These are phyloP conservation scores for Xylaria sp. DNA, from an alignment of 2,329 filamentous ascomycete species.

Conservation along the genomic window DNA sequence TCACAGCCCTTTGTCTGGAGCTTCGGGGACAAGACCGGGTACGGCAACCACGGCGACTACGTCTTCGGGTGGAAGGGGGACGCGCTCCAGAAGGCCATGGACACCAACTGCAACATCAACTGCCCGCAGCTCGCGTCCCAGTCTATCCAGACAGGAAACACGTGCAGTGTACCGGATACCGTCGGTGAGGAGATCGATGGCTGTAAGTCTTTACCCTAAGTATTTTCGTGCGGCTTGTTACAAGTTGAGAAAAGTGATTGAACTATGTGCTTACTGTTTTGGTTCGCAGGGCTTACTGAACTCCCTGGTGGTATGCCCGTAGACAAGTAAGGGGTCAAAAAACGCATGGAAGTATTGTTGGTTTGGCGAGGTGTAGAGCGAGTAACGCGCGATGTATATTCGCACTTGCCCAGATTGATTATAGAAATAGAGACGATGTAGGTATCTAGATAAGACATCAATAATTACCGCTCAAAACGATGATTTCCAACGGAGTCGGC, in stretches of 20 bases:
- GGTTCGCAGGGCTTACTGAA: slow-evolving; percentile 20
- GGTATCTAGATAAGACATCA: too few relatives aligned
- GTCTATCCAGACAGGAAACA: slow-evolving; percentile 22
- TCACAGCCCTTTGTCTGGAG: slow-evolving; percentile 36
- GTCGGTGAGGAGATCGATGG: slow-evolving; percentile 27
- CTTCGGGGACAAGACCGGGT: slow-evolving; percentile 29
- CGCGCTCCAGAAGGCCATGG: slow-evolving; percentile 28
- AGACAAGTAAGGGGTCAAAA: not conserved
- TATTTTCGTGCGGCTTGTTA: not conserved
- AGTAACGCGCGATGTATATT: too few relatives aligned
- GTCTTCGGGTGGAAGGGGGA: slow-evolving; percentile 31
- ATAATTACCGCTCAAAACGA: too few relatives aligned
- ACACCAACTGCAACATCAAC: slow-evolving; percentile 26
- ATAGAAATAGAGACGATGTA: not conserved
- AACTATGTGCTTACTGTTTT: slow-evolving; percentile 3
- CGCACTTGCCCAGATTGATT: not conserved
- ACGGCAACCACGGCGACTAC: slow-evolving; percentile 30
- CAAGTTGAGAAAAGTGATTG: not conserved
- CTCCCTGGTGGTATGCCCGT: slow-evolving; percentile 26
- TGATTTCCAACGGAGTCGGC: too few relatives aligned
- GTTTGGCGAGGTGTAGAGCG: not conserved
- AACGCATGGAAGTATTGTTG: too few relatives aligned
- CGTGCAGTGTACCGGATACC: slow-evolving; percentile 19
- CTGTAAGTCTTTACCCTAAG: slow-evolving; percentile 16
- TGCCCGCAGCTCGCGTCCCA: slow-evolving; percentile 22